Evolutionary conservation across 2,329 filamentous ascomycete genomes (phyloP).

Genomic region (Colletotrichum paranaense): DNA sequence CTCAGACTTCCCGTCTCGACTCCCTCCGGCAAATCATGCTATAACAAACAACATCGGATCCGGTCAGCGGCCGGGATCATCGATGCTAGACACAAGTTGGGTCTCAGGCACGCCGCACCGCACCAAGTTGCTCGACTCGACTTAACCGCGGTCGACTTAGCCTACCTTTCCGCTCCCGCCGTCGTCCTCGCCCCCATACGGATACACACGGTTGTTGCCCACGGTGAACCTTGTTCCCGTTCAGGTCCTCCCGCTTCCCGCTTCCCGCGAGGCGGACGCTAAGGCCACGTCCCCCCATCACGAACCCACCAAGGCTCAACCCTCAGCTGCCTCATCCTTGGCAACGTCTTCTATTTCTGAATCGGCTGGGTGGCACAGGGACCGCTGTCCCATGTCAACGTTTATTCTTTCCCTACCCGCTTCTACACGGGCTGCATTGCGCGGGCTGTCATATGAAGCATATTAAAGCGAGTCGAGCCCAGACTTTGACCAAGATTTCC

Average conservation of each 20-base stretch:
- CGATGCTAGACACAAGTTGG: constrained; percentile 28
- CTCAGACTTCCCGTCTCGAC: constrained; percentile 27
- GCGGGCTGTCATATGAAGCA: constrained; percentile 40
- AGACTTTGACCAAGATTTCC: constrained; percentile 36
- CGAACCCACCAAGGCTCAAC: constrained; percentile 37
- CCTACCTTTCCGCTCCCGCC: background rate
- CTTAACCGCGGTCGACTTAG: constrained; percentile 18
- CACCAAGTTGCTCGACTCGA: constrained; percentile 15
- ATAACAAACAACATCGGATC: constrained; percentile 23
- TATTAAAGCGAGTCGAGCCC: constrained; percentile 45
- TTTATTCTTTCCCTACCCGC: constrained; percentile 38
- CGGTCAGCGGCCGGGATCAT: constrained; percentile 10
- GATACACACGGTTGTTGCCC: constrained; percentile 1
- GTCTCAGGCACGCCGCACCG: constrained; percentile 22
- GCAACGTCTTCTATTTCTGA: constrained; percentile 33
- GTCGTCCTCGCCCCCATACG: background rate
- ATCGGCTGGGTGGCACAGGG: constrained; percentile 15
- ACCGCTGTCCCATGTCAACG: constrained; percentile 31
- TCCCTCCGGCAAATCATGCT: constrained; percentile 35
- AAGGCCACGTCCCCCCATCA: constrained; percentile 40
- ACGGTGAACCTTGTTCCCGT: constrained; percentile 22
- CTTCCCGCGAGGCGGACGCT: constrained; percentile 31
- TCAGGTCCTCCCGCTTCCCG: constrained; percentile 34
- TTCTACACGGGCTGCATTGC: constrained; percentile 24
- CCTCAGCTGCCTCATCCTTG: constrained; percentile 36